Base-by-base conservation (phyloP, 805 yeast species). In the Saturnispora dispora region DNA sequence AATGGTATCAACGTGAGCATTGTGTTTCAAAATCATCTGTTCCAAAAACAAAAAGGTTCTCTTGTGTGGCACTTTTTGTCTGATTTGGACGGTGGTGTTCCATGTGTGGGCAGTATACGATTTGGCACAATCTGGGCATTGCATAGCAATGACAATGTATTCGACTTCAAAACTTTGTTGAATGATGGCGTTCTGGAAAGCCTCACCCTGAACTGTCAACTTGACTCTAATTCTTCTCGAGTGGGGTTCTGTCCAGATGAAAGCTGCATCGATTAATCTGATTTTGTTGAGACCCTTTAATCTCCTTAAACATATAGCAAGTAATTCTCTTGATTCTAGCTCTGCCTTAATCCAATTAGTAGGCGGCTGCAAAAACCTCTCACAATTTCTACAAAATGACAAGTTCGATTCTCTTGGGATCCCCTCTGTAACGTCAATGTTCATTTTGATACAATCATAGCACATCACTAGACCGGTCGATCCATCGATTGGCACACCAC, bases 171-270 rank as follows among this genome's bases (percentile, higher is more conserved):
- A 89, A 25, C 85, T 79, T 71, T 93, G 99, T 65, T 95, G 97
- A 33, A 93, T 81, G 57, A 91, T 85, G 25, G 96, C 88, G 63
- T 88, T 88, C 28, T 83, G 75, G 79, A 89, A 82, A 23, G 96
- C 97, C 67, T 93, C 99, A 58, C 97, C 97, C 69, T 91, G 98
- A 30, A 93, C 96, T 0, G 97, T 88, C 50, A 93, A 71, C 63
- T 90, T 89, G 56, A 95, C 81, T 67, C 89, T 82, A 54, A 91
- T 81, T 74, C 99, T 83, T 69, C 99, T 79, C 27, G 97, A 89
- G 68, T 93, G 99, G 3, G 99, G 99, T 71, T 93, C 99, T 1
- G 99, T 93, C 99, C 99, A 93, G 55, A 95, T 81, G 61, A 90
- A 93, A 5, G 90, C 79, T 2, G 99, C 99, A 71, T 93, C 98